Conservation (phyloP, 2,329 filamentous ascomycete genomes). For the Monosporascus sp. region DNA sequence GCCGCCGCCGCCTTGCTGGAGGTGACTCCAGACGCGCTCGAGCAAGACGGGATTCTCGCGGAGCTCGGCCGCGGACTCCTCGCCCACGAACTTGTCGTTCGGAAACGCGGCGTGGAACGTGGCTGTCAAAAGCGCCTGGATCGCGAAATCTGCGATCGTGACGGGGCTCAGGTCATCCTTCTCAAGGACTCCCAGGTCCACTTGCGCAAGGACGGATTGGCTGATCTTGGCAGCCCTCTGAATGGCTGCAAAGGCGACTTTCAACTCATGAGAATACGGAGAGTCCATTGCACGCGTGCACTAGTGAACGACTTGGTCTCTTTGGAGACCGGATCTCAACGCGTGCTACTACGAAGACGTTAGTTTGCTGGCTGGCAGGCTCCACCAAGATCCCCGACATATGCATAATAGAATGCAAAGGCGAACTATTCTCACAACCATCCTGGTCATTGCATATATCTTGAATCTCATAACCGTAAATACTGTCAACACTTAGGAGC, state of each 20-base stretch:
- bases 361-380: too few relatives aligned
- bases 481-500: too few relatives aligned
- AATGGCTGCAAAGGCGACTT: conserved; percentile 23
- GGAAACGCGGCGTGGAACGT: conserved; percentile 48
- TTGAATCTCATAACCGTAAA: too few relatives aligned
- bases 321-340: neutral
- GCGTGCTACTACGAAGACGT: too few relatives aligned
- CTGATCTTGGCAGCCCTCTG: conserved; percentile 42
- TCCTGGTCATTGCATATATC: too few relatives aligned
- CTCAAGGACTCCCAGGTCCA: conserved; percentile 45
- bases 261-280: conserved; percentile 23
- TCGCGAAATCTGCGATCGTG: conserved; percentile 55
- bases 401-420: too few relatives aligned
- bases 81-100: conserved; percentile 46
- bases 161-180: conserved; percentile 54
- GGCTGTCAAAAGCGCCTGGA: conserved; percentile 49
- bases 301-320: neutral
- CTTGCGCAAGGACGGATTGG: conserved; percentile 39
- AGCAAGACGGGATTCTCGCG: conserved; percentile 37
- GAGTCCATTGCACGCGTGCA: conserved; percentile 18
- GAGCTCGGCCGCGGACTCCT: conserved; percentile 47
- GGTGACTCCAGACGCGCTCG: conserved; percentile 42
- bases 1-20: conserved; percentile 27
- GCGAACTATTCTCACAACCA: too few relatives aligned
- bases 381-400: too few relatives aligned